Conservation (phyloP, 176 grass and related monocot species). For the sorghum (Sorghum bicolor) region DNA sequence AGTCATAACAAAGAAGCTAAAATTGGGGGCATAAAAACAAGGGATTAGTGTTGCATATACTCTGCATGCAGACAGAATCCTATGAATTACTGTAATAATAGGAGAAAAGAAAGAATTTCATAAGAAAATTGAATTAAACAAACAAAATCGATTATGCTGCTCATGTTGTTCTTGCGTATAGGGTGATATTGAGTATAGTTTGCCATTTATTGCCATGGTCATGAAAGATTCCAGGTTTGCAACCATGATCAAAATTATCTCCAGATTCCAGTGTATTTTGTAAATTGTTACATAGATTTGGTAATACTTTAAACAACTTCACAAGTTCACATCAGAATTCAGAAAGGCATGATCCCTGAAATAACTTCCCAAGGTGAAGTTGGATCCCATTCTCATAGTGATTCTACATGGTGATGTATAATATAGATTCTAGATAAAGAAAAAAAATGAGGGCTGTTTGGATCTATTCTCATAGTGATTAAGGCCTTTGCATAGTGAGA, state of each 20-base stretch:
- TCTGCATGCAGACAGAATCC: not conserved
- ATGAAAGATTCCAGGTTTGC: not conserved
- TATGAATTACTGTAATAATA: constrained; percentile 3
- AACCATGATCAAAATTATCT: constrained; percentile 9
- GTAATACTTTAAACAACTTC: constrained; percentile 9
- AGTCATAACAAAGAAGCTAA: constrained; percentile 18
- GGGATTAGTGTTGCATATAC: not conserved
- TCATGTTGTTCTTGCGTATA: not conserved
- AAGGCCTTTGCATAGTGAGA: not conserved
- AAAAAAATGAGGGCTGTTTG: not conserved
- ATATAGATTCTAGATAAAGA: not conserved
- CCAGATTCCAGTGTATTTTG: not conserved
- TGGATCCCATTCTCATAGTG: not conserved
- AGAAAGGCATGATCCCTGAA: not conserved
- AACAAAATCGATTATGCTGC: not conserved
- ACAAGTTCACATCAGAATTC: not conserved
- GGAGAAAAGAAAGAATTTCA: constrained; percentile 1
- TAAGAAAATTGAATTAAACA: not conserved
- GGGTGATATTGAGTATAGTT: not conserved
- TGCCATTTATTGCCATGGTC: not conserved
- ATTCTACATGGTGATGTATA: not conserved
- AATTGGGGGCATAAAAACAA: not conserved
- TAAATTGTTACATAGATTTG: not conserved
- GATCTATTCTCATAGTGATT: not conserved
- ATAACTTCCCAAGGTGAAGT: constrained; percentile 8